Evolutionary conservation across 2,329 filamentous ascomycete species (phyloP).

Genomic region (Pleoardoris graminearum): DNA sequence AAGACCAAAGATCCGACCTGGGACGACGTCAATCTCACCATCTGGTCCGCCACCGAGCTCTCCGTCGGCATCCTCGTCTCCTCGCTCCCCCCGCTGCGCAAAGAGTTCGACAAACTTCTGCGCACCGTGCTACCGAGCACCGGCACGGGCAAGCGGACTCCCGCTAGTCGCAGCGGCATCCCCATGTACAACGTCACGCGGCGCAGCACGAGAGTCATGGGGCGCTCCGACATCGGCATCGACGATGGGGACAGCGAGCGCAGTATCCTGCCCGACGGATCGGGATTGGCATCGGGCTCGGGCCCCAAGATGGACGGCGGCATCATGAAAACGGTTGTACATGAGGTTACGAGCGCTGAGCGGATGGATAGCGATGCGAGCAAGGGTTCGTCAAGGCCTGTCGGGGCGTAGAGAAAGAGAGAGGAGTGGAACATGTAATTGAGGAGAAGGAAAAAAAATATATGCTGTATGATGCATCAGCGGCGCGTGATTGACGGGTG

Average conservation of each 20-base stretch:
- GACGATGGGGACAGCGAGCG: slow-evolving; percentile 28
- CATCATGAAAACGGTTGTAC: slow-evolving; percentile 27
- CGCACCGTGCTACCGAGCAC: slow-evolving; percentile 21
- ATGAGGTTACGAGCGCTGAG: slow-evolving; percentile 21
- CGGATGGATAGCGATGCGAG: slow-evolving; percentile 6
- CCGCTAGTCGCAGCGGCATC: slow-evolving; percentile 12
- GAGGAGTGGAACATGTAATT: no score
- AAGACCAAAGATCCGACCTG: slow-evolving; percentile 29
- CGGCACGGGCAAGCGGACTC: slow-evolving; percentile 14
- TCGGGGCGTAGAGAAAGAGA: no score
- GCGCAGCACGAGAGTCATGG: slow-evolving; percentile 11
- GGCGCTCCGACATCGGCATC: slow-evolving; percentile 9
- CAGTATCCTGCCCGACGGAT: slow-evolving; percentile 21
- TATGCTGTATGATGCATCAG: no score
- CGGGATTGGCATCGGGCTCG: slow-evolving; percentile 3
- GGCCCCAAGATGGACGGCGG: slow-evolving; percentile 6
- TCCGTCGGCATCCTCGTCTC: slow-evolving; percentile 32
- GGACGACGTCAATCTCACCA: slow-evolving; percentile 29
- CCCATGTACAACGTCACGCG: slow-evolving; percentile 21
- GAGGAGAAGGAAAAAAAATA: no score
- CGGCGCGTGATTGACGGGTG: no score
- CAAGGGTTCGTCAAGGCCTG: no score
- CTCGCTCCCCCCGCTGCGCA: slow-evolving; percentile 30
- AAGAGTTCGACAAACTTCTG: slow-evolving; percentile 29
- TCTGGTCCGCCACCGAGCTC: slow-evolving; percentile 29